phyloP scores from a whole-genome alignment of 257 asterid species.

The Solanum paucissectum region DNA sequence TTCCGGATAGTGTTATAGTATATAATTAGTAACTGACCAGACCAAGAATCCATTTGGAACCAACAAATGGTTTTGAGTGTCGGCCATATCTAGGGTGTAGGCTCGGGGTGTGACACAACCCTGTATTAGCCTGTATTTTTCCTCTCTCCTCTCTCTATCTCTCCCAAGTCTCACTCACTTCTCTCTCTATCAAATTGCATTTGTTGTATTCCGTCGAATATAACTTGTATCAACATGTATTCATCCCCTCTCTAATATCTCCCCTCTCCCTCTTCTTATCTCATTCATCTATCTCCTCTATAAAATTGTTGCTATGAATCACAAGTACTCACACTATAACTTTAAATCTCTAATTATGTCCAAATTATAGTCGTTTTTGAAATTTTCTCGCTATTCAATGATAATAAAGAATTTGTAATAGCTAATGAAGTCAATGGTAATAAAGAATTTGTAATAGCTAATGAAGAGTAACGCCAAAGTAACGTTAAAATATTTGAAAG shows the following conservation, averaged over 20 bases:
- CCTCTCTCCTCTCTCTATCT: not conserved
- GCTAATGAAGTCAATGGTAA: not conserved
- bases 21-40: not conserved
- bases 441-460: not conserved
- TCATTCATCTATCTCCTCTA: not conserved
- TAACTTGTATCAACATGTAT: not conserved
- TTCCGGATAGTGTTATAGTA: not conserved
- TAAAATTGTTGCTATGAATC: not conserved
- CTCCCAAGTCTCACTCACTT: not conserved
- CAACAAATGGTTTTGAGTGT: not conserved
- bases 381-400: not conserved
- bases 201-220: not conserved
- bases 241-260: not conserved
- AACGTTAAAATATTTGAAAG: not conserved
- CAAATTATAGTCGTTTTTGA: not conserved
- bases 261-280: not conserved
- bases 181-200: not conserved
- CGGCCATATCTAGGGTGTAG: not conserved
- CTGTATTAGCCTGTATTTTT: not conserved
- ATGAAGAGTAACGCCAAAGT: not conserved
- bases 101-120: not conserved
- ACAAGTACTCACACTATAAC: not conserved
- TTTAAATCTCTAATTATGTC: not conserved
- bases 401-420: not conserved
- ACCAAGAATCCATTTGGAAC: not conserved